A percentile compares a stretch with the other conserved stretches of the same genome.
phyloP scores from a whole-genome alignment of 2,329 filamentous ascomycete species.

The Simplicillium sp. region DNA sequence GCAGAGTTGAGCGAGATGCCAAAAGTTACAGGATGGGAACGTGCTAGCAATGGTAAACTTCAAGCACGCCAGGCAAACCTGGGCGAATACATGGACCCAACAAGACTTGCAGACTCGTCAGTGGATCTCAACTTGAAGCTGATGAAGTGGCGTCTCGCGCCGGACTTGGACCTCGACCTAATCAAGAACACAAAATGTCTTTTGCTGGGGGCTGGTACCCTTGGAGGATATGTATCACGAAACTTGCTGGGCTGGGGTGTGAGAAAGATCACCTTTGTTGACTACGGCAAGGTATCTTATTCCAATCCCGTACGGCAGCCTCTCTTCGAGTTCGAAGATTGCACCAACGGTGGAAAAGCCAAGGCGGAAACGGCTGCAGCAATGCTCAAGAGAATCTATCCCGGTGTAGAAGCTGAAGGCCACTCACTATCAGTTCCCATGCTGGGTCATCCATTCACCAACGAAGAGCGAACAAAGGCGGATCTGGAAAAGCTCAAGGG shows the following conservation, averaged over 20 bases:
- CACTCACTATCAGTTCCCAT: slow-evolving; percentile 84
- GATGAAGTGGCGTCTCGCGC: slow-evolving; percentile 97
- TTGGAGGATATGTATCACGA: slow-evolving; percentile 88
- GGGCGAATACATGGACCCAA: slow-evolving; percentile 87
- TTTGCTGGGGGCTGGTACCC: slow-evolving; percentile 81
- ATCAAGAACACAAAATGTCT: slow-evolving; percentile 89
- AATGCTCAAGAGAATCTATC: slow-evolving; percentile 77
- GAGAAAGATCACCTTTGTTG: slow-evolving; percentile 88
- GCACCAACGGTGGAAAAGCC: slow-evolving; percentile 69
- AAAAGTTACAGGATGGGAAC: slow-evolving; percentile 93
- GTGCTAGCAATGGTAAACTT: slow-evolving; percentile 69
- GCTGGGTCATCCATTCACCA: slow-evolving; percentile 80
- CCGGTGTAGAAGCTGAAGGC: slow-evolving; percentile 74
- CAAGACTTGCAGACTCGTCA: slow-evolving; percentile 78
- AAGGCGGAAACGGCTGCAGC: slow-evolving; percentile 78
- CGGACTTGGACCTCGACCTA: slow-evolving; percentile 73
- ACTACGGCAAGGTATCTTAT: slow-evolving; percentile 87
- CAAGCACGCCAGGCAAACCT: slow-evolving; percentile 71
- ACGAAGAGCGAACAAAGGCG: slow-evolving; percentile 56
- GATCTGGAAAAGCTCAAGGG: slow-evolving; percentile 69
- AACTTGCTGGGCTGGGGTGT: slow-evolving; percentile 95
- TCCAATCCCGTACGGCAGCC: slow-evolving; percentile 95
- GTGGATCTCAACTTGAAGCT: slow-evolving; percentile 95
- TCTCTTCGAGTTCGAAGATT: slow-evolving; percentile 84
- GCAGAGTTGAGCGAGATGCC: slow-evolving; percentile 51